These are phyloP conservation scores for Odonthalia washingtoniensis DNA, from an alignment of 31 red algal genomes.

Conservation along the genomic window DNA sequence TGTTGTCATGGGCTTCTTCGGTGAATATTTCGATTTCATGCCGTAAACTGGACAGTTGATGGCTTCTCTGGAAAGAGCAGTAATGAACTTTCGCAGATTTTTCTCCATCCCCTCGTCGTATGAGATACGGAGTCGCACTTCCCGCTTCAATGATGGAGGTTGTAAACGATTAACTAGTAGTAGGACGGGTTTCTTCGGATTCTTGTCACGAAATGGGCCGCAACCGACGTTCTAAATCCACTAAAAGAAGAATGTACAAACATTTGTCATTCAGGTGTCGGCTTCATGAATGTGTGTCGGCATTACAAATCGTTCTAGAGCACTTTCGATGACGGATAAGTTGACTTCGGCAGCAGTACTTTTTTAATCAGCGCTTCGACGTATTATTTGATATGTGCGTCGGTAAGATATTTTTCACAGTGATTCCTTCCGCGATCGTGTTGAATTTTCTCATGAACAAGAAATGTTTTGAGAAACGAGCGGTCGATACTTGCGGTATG, in stretches of 20 bases:
- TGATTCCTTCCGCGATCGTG: too few relatives aligned
- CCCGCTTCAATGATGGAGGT: neutral
- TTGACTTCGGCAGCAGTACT: too few relatives aligned
- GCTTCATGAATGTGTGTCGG: conserved; percentile 10
- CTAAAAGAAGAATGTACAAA: conserved; percentile 40
- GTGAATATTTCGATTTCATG: neutral
- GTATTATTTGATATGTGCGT: too few relatives aligned
- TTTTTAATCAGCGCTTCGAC: too few relatives aligned
- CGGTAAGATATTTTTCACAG: too few relatives aligned
- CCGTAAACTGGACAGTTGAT: conserved; percentile 31
- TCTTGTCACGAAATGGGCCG: conserved; percentile 34
- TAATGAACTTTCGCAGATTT: conserved; percentile 37
- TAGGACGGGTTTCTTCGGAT: neutral
- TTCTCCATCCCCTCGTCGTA: conserved; percentile 26
- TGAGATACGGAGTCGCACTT: neutral
- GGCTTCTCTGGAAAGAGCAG: neutral
- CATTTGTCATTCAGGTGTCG: conserved; percentile 16
- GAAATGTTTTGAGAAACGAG: too few relatives aligned
- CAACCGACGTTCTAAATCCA: conserved; percentile 1
- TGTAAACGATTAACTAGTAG: neutral
- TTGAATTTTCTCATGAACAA: too few relatives aligned
- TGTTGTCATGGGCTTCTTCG: neutral
- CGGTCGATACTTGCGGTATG: too few relatives aligned
- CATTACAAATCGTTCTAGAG: neutral
- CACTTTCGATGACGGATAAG: too few relatives aligned